phyloP scores from a whole-genome alignment of 768 basidiomycete genomes.

The Podaxis rugospora region DNA sequence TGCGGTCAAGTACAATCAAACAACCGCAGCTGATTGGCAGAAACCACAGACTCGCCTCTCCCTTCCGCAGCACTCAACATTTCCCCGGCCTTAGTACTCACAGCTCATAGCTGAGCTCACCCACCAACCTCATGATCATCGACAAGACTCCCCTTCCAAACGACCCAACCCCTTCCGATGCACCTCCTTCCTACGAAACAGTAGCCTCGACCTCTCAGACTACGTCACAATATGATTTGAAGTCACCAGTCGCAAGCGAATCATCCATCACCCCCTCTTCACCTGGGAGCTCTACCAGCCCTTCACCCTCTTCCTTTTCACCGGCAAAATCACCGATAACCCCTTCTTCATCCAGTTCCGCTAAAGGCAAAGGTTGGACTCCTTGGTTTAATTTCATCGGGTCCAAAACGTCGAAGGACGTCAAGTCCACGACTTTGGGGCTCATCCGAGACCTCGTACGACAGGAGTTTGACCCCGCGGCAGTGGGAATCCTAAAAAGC shows the following conservation, averaged over 20 bases:
- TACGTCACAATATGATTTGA: neutral
- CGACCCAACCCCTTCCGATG: constrained; percentile 31
- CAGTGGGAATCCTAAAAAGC: constrained; percentile 48
- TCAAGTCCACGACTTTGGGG: constrained; percentile 46
- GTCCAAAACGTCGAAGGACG: constrained; percentile 39
- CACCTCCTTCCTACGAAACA: constrained; percentile 38
- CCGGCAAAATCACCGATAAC: constrained; percentile 4
- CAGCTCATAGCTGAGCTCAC: neutral
- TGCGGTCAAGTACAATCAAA: neutral
- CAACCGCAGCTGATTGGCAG: neutral
- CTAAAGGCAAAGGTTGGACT: constrained; percentile 28
- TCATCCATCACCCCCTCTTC: neutral
- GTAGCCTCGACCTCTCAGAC: constrained; percentile 4
- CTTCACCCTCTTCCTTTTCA: constrained; percentile 12
- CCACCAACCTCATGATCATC: neutral
- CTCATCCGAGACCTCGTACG: constrained; percentile 56
- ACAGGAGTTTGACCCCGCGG: constrained; percentile 27
- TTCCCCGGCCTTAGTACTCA: neutral
- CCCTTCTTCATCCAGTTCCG: constrained; percentile 2
- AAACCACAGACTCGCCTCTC: neutral
- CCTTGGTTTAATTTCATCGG: constrained; percentile 33
- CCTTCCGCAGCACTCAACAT: neutral
- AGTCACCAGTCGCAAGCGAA: neutral
- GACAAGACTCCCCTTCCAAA: constrained; percentile 32
- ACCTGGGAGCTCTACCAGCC: neutral